A percentile compares a stretch with the other conserved stretches of the same genome.
These are phyloP conservation scores for Fraxinus albicans DNA, from an alignment of 305 asterid species.

Conservation along the genomic window DNA sequence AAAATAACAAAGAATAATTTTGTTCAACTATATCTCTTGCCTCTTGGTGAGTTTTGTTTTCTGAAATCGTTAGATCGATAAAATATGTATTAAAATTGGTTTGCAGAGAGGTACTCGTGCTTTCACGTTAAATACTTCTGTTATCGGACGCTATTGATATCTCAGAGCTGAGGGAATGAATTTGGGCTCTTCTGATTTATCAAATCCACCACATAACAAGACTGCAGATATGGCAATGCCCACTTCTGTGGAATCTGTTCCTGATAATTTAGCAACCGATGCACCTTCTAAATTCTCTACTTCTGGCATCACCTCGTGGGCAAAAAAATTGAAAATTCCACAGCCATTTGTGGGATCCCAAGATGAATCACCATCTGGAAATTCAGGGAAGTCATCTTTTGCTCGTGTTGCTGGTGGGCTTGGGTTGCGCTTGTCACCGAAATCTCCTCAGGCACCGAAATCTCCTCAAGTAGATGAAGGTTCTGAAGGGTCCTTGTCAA, in stretches of 20 bases:
- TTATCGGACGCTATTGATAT: constrained; percentile 19
- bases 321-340: constrained; percentile 79
- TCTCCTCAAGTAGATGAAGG: constrained; percentile 65
- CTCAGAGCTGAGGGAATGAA: constrained; percentile 42
- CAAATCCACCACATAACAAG: constrained; percentile 39
- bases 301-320: constrained; percentile 89
- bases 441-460: constrained; percentile 76
- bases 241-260: constrained; percentile 41
- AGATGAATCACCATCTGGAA: constrained; percentile 66
- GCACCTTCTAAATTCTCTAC: constrained; percentile 64
- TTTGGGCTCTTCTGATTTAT: constrained; percentile 46
- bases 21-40: background rate
- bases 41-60: background rate
- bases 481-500: constrained; percentile 58
- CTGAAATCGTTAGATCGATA: background rate
- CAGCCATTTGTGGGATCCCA: constrained; percentile 76
- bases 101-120: constrained; percentile 7
- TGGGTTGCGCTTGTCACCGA: constrained; percentile 76
- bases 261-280: constrained; percentile 42
- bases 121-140: constrained; percentile 18
- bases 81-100: background rate
- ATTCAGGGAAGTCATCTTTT: constrained; percentile 63
- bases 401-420: constrained; percentile 83
- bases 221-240: constrained; percentile 36
- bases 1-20: background rate